A percentile compares a stretch with the other conserved stretches of the same genome.
Conservation (phyloP, 495 filamentous ascomycete genomes). For the Neurospora sp. region DNA sequence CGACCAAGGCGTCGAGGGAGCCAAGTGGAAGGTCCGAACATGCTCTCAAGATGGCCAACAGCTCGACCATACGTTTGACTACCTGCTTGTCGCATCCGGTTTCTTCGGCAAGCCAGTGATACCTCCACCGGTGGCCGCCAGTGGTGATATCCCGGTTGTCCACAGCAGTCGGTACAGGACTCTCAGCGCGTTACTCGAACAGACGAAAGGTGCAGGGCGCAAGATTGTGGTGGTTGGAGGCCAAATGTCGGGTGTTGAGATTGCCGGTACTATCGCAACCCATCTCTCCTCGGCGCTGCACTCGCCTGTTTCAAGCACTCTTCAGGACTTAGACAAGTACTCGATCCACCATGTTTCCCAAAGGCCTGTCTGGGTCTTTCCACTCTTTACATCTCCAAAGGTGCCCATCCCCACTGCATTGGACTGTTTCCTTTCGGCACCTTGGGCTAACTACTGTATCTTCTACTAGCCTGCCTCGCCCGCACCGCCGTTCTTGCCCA, state of each 20-base stretch:
- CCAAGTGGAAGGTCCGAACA: constrained; percentile 48
- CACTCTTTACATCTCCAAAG: constrained; percentile 47
- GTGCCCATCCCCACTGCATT: constrained; percentile 11
- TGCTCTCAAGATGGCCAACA: constrained; percentile 17
- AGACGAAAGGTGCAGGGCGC: constrained; percentile 22
- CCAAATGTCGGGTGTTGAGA: constrained; percentile 74
- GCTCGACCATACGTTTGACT: constrained; percentile 48
- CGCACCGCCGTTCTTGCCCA: constrained; percentile 54
- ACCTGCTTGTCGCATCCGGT: constrained; percentile 64
- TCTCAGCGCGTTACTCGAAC: constrained; percentile 27
- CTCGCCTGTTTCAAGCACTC: constrained; percentile 27
- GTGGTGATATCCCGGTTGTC: constrained; percentile 30
- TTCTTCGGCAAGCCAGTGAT: constrained; percentile 59
- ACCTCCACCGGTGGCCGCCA: constrained; percentile 25
- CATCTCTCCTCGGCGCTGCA: constrained; percentile 51
- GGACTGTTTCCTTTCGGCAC: background rate
- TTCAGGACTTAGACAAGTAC: constrained; percentile 26
- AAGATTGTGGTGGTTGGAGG: constrained; percentile 74
- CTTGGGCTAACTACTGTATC: background rate
- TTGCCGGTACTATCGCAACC: constrained; percentile 59
- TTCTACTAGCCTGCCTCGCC: constrained; percentile 28
- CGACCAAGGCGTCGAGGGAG: constrained; percentile 7
- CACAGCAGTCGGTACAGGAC: constrained; percentile 53
- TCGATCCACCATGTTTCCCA: constrained; percentile 59
- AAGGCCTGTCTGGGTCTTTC: constrained; percentile 63